Percentiles rank a stretch among this genome's conserved stretches.
Conservation (phyloP, 495 filamentous ascomycete genomes). For the Chaetomium cochliodes region DNA sequence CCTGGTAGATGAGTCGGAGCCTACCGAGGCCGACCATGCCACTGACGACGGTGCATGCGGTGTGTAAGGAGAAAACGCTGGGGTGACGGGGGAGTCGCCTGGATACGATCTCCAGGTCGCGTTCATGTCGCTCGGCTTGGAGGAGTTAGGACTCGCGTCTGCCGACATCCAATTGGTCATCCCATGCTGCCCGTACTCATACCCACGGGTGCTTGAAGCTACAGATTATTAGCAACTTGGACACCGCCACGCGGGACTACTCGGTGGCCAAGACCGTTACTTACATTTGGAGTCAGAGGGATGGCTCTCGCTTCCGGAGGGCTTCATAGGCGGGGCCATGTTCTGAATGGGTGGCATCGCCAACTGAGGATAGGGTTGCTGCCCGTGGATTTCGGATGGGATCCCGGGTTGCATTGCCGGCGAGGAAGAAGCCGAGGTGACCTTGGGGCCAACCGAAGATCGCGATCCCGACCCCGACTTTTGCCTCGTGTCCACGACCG, state of each 20-base stretch:
- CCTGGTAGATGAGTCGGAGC: conserved; percentile 33
- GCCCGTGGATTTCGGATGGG: conserved; percentile 44
- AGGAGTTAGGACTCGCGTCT: conserved; percentile 39
- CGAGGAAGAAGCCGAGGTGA: conserved; percentile 51
- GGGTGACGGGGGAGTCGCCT: conserved; percentile 41
- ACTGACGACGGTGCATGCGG: conserved; percentile 40
- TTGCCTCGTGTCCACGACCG: conserved; percentile 47
- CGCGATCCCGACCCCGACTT: conserved; percentile 42
- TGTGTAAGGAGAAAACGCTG: conserved; percentile 44
- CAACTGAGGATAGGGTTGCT: conserved; percentile 46
- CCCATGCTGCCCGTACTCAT: conserved; percentile 43
- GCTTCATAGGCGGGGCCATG: conserved; percentile 50
- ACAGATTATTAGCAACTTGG: conserved; percentile 38
- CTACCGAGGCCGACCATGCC: conserved; percentile 42
- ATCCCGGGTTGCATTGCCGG: conserved; percentile 48
- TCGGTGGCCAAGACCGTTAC: conserved; percentile 17
- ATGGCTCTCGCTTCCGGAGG: conserved; percentile 40
- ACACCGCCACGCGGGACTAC: background rate
- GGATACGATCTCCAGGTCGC: conserved; percentile 42
- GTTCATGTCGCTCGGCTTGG: conserved; percentile 39
- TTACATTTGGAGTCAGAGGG: conserved; percentile 43
- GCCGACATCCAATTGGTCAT: conserved; percentile 46
- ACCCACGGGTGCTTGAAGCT: conserved; percentile 35
- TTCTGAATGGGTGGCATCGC: conserved; percentile 50
- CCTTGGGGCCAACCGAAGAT: conserved; percentile 41